These are phyloP conservation scores for Naganishia randhawae DNA, from an alignment of 768 basidiomycete species.

Conservation along the genomic window DNA sequence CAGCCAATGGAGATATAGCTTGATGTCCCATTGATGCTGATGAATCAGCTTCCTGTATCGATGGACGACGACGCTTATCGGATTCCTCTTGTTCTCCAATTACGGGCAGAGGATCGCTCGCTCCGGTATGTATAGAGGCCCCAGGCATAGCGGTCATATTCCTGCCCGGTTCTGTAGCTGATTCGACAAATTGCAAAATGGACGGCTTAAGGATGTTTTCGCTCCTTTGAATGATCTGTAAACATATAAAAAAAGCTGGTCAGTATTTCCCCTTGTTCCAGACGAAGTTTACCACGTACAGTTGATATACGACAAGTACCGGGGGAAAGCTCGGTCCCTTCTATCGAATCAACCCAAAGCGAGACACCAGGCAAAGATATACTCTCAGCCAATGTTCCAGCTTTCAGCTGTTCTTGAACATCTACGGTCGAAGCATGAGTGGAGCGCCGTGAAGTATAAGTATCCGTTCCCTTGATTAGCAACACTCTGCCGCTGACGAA, in stretches of 20 bases:
- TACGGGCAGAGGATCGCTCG: not conserved
- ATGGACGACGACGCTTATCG: conserved; percentile 25
- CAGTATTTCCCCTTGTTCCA: not conserved
- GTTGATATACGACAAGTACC: conserved; percentile 12
- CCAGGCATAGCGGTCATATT: conserved; percentile 35
- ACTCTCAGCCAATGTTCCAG: conserved; percentile 60
- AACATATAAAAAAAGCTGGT: not conserved
- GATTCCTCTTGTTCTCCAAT: conserved; percentile 2
- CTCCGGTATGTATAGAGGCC: conserved; percentile 22
- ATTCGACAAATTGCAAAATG: conserved; percentile 74
- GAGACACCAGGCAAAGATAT: conserved; percentile 55
- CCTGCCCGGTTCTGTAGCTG: conserved; percentile 19
- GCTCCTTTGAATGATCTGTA: conserved; percentile 66
- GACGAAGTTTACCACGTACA: not conserved
- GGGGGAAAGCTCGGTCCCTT: not conserved
- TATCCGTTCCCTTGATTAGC: conserved; percentile 57
- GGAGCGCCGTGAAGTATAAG: conserved; percentile 16
- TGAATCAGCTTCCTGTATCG: not conserved
- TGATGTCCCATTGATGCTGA: not conserved
- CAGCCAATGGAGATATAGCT: not conserved
- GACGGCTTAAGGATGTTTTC: conserved; percentile 77
- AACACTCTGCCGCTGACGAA: conserved; percentile 83
- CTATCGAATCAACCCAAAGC: conserved; percentile 46
- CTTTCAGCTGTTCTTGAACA: conserved; percentile 59
- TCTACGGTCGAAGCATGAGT: conserved; percentile 41